Base-by-base conservation (phyloP, 73 alveolate species). In the Diophrys appendiculata region DNA sequence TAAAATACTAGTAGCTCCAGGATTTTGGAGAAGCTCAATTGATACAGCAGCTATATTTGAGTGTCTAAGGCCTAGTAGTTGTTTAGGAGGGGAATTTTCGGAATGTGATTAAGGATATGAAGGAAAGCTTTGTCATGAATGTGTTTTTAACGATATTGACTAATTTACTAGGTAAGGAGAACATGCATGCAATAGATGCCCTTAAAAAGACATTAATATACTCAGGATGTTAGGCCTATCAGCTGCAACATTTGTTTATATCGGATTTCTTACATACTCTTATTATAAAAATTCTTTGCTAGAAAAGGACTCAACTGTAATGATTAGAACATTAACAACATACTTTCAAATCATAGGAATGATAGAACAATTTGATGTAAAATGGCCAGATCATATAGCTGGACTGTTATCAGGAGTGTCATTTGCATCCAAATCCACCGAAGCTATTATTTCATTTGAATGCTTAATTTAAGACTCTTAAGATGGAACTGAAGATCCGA, bases 331-430 rank as follows among this genome's bases (percentile, higher is more conserved):
- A 0, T 30, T 82, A 13, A 60, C 83, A 11, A 87, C 73, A 29
- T 87, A 87, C 84, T 55, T 82, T 72, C 82, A 87, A 54, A 71
- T 87, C 43, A 73, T 87, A 1, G 65, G 77, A 5, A 65, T 87
- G 68, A 80, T 88, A 1, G 14, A 53, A 33, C 29, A 71, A 11
- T 87, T 56, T 73, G 88, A 87, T 31, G 53, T 87, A 14, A 25
- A 31, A 28, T 80, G 89, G 89, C 69, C 68, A 18, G 78, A 72
- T 28, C 70, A 80, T 64, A 23, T 80, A 34, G 33, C 33, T 13
- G 85, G 53, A 11, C 68, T 78, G 68, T 76, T 87, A 23, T 65
- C 55, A 54, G 70, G 31, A 24, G 56, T 72, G 0, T 70, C 83
- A 18, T 72, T 32, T 31, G 34, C 72, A 0, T 77, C 75, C 11